Evolutionary conservation across 2,329 filamentous ascomycete species (phyloP), one percentile per base, ranked within the genome.

Genomic region (Didymella glomerata): DNA sequence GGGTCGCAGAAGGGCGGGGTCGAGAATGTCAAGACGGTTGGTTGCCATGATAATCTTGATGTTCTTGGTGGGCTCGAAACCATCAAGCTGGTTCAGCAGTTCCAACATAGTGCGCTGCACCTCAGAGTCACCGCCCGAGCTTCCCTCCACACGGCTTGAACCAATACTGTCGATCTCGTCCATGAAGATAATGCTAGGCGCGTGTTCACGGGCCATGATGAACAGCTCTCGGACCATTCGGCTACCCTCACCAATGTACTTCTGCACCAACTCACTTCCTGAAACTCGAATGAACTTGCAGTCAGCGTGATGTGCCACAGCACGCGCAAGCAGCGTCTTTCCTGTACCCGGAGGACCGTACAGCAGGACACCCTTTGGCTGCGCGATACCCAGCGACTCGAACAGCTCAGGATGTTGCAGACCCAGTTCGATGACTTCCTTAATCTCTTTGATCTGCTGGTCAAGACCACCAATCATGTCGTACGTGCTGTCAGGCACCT

Each of bases 41-140:
- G 95, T 99, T 54, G 95, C 95, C 94, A 99, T 99, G 82, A 99
- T 96, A 78, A 99, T 92, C 81, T 99, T 99, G 88, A 99, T 99
- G 81, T 98, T 98, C 84, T 99, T 99, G 46, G 94, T 98, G 6
- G 95, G 95, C 81, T 98, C 95, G 80, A 99, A 99, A 49, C 95
- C 95, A 76, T 99, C 95, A 61, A 99, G 87, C 83, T 99, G 95
- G 82, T 99, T 99, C 66, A 99, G 88, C 61, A 99, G 84, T 79
- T 99, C 95, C 81, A 99, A 82, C 95, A 99, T 99, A 47, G 95
- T 99, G 73, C 95, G 90, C 82, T 99, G 95, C 52, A 99, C 95
- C 80, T 99, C 95, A 1, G 93, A 97, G 76, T 99, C 95, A 74
- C 95, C 95, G 52, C 93, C 93, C 20, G 92, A 96, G 58, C 91